A percentile compares a stretch with the other conserved stretches of the same genome.
These are phyloP conservation scores for Sphaerulina musiva DNA, from an alignment of 2,329 filamentous ascomycete species.

Conservation along the genomic window DNA sequence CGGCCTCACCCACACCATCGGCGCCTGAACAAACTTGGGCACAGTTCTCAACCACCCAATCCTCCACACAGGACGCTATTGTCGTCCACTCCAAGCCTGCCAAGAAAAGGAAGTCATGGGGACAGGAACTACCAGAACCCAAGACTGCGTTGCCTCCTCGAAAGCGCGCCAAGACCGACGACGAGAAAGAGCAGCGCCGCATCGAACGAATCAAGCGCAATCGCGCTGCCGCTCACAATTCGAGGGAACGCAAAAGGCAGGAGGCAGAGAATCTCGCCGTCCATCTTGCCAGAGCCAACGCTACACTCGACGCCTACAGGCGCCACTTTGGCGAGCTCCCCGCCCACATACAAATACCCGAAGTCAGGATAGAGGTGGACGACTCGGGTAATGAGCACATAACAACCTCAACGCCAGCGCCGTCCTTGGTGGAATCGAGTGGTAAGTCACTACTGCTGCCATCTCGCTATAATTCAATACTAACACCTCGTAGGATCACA, in stretches of 20 bases:
- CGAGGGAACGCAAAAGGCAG: constrained; percentile 82
- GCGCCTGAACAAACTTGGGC: constrained; percentile 8
- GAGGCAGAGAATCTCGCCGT: constrained; percentile 77
- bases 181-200: constrained; percentile 96
- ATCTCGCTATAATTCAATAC: not conserved
- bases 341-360: constrained; percentile 29
- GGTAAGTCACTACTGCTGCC: not conserved
- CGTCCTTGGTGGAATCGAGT: constrained; percentile 28
- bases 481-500: constrained; percentile 15
- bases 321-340: constrained; percentile 30
- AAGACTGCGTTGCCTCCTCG: constrained; percentile 93
- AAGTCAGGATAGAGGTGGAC: constrained; percentile 29
- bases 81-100: constrained; percentile 31
- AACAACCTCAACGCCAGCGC: constrained; percentile 24
- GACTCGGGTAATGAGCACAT: constrained; percentile 7
- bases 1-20: constrained; percentile 18
- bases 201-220: constrained; percentile 97
- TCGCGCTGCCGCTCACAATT: constrained; percentile 91
- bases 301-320: constrained; percentile 31
- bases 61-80: constrained; percentile 24
- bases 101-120: constrained; percentile 78
- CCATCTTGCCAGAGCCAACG: constrained; percentile 29
- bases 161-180: constrained; percentile 97
- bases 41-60: not conserved
- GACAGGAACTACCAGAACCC: constrained; percentile 89